A percentile compares a stretch with the other conserved stretches of the same genome.
phyloP scores from a whole-genome alignment of 192 early-diverging fungal species.

The Chytriomyces sp. region DNA sequence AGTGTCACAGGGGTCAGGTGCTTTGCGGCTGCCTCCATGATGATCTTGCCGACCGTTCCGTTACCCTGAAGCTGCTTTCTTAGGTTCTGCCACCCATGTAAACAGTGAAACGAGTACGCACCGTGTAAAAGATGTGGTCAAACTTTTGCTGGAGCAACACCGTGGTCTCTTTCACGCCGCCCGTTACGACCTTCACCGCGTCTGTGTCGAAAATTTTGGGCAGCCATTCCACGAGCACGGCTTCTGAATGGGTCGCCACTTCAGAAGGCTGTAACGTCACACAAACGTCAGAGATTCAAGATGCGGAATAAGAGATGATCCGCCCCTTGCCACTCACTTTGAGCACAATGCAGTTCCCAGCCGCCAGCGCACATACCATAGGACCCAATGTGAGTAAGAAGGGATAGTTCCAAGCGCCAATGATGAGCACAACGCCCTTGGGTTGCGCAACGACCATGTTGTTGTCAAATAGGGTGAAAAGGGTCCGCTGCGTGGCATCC shows the following conservation, averaged over 20 bases:
- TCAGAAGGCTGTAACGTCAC: constrained; percentile 70
- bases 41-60: constrained; percentile 72
- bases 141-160: constrained; percentile 65
- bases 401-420: constrained; percentile 33
- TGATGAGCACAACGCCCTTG: constrained; percentile 63
- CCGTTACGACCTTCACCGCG: constrained; percentile 72
- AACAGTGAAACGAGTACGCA: too few relatives aligned
- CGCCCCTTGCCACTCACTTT: constrained; percentile 28
- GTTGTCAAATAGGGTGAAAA: constrained; percentile 25
- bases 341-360: constrained; percentile 73
- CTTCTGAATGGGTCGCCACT: constrained; percentile 66
- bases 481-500: constrained; percentile 1
- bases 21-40: constrained; percentile 83
- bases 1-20: constrained; percentile 83
- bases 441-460: constrained; percentile 58
- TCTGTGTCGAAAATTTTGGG: constrained; percentile 73
- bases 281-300: neutral
- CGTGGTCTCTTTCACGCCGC: constrained; percentile 75
- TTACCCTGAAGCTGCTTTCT: too few relatives aligned
- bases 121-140: constrained; percentile 94
- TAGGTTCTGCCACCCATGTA: too few relatives aligned
- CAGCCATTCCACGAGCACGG: constrained; percentile 61
- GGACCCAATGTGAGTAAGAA: constrained; percentile 70
- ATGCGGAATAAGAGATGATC: neutral
- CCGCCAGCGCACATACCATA: constrained; percentile 81